Evolutionary conservation across 345 rosid species (phyloP).

Genomic region (Eucalyptus fibrosa): DNA sequence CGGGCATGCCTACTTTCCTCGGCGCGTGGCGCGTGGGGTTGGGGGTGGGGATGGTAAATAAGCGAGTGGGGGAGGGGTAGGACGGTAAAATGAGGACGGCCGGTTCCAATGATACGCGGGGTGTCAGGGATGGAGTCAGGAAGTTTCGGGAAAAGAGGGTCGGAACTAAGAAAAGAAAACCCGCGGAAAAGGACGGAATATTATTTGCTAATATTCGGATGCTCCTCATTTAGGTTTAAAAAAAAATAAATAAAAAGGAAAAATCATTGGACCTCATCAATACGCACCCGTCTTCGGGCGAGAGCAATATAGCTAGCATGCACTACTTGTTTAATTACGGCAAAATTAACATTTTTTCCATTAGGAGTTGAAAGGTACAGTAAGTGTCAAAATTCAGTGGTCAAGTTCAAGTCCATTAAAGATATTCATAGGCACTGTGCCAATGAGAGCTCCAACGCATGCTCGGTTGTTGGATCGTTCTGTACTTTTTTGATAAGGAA

Average conservation of each 20-base stretch:
- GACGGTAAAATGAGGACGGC: not conserved
- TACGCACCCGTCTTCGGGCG: not conserved
- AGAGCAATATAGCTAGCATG: not conserved
- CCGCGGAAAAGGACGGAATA: not conserved
- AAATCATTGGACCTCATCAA: not conserved
- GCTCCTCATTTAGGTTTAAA: not conserved
- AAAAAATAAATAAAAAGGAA: accelerated
- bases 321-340: not conserved
- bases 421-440: accelerated
- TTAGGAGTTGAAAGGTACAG: not conserved
- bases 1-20: not conserved
- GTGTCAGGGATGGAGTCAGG: not conserved
- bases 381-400: accelerated
- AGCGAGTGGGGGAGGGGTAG: not conserved
- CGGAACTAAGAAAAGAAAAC: not conserved
- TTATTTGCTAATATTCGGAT: not conserved
- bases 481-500: not conserved
- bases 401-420: accelerated
- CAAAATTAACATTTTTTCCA: not conserved
- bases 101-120: not conserved
- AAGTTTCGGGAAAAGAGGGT: not conserved
- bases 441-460: accelerated
- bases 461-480: accelerated
- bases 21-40: not conserved
- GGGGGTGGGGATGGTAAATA: not conserved